Evolutionary conservation across 495 filamentous ascomycete species (phyloP).

Genomic region (Beverwykella pulmonaria): DNA sequence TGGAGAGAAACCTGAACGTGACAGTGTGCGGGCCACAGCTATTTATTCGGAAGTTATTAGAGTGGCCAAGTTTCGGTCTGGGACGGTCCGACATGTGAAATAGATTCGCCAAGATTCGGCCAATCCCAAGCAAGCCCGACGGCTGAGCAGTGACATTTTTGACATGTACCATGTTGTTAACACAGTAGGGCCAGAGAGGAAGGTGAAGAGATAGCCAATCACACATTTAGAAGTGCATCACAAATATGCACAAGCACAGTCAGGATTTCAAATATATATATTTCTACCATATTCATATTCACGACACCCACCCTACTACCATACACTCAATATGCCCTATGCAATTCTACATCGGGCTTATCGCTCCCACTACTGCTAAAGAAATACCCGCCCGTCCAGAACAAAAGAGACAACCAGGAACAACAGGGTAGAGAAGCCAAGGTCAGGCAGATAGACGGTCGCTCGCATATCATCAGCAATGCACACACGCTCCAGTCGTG

Average conservation of each 20-base stretch:
- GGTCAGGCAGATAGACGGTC: not conserved
- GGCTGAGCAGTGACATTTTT: no score
- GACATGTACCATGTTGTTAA: no score
- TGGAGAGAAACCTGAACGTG: not conserved
- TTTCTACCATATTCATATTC: not conserved
- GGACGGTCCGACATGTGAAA: constrained; percentile 10
- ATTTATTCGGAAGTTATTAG: no score
- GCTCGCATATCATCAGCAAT: not conserved
- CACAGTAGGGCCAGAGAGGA: no score
- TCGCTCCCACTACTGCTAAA: not conserved
- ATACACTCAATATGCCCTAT: not conserved
- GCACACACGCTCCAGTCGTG: constrained; percentile 15
- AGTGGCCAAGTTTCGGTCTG: not conserved
- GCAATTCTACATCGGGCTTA: not conserved
- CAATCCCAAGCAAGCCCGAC: not conserved
- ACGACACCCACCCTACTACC: not conserved
- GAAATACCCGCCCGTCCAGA: not conserved
- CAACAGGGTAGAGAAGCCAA: not conserved
- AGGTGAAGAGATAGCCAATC: not conserved
- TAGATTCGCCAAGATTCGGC: not conserved
- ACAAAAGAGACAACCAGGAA: no score
- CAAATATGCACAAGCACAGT: not conserved
- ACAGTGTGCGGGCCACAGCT: not conserved
- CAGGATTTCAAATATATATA: not conserved
- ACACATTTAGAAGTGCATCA: not conserved